Evolutionary conservation across 2,329 filamentous ascomycete species (phyloP).

Genomic region (Trichophyton equinum): DNA sequence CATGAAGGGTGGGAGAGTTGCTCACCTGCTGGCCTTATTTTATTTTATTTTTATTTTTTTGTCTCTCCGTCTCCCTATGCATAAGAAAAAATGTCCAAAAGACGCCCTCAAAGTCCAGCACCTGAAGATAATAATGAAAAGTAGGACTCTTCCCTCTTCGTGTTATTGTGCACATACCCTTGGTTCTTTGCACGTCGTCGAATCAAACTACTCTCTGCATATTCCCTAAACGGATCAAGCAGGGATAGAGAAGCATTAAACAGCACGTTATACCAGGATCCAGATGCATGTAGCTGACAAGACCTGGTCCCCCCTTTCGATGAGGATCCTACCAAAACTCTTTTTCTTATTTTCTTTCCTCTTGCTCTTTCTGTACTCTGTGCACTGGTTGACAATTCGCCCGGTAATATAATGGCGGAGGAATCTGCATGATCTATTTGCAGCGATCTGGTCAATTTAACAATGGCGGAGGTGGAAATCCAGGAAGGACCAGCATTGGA

Average conservation of each 20-base stretch:
- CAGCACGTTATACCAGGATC: constrained; percentile 1
- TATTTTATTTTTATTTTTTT: too few relatives aligned
- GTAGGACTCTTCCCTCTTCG: neutral
- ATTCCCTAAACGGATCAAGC: neutral
- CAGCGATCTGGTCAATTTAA: neutral
- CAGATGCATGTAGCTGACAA: neutral
- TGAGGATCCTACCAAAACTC: neutral
- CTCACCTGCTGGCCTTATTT: too few relatives aligned
- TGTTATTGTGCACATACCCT: neutral
- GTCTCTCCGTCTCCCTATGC: too few relatives aligned
- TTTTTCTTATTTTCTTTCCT: neutral
- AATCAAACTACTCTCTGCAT: constrained; percentile 4
- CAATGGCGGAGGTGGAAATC: too few relatives aligned
- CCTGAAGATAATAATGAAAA: too few relatives aligned
- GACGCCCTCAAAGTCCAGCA: neutral
- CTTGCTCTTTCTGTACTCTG: neutral
- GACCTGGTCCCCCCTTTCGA: neutral
- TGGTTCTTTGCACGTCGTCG: neutral
- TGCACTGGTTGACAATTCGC: neutral
- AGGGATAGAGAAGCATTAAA: constrained; percentile 1
- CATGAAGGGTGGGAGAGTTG: too few relatives aligned
- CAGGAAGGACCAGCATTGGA: neutral
- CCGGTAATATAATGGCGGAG: neutral
- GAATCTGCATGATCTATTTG: neutral
- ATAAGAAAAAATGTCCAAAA: neutral